These are phyloP conservation scores for Salvia hispanica DNA, from an alignment of 257 asterid species.

Conservation along the genomic window DNA sequence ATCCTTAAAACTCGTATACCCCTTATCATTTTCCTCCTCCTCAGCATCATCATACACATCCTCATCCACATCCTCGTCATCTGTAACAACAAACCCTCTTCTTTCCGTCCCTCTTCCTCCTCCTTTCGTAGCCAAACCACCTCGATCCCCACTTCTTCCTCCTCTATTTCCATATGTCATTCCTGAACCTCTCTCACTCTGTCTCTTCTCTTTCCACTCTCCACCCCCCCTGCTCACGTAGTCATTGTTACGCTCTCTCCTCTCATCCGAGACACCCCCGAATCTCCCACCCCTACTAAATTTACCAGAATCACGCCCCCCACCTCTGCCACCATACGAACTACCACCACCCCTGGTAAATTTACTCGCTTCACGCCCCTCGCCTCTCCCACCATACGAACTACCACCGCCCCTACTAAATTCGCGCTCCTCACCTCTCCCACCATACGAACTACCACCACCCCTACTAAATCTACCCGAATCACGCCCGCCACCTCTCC, in stretches of 20 bases:
- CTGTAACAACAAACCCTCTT: constrained; percentile 43
- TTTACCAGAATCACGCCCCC: constrained; percentile 36
- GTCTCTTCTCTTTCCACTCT: constrained; percentile 31
- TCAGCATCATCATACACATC: constrained; percentile 41
- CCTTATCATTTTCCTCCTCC: constrained; percentile 46
- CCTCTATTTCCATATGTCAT: constrained; percentile 37
- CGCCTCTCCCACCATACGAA: constrained; percentile 43
- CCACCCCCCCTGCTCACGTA: constrained; percentile 36
- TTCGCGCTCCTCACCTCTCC: constrained; percentile 47
- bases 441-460: constrained; percentile 36
- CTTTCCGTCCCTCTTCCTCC: constrained; percentile 38
- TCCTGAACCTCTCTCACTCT: constrained; percentile 37
- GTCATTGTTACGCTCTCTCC: constrained; percentile 28
- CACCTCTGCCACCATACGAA: constrained; percentile 43
- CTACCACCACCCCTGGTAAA: constrained; percentile 46
- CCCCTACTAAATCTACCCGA: constrained; percentile 39
- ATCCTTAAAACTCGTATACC: constrained; percentile 53
- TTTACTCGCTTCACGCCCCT: constrained; percentile 35
- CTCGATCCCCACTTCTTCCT: constrained; percentile 40
- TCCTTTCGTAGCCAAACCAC: constrained; percentile 34
- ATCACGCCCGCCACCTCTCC: constrained; percentile 46
- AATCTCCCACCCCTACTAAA: constrained; percentile 40
- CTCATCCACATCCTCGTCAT: constrained; percentile 41
- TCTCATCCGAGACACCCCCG: constrained; percentile 34
- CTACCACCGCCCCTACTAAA: constrained; percentile 34